Evolutionary conservation across 2,329 filamentous ascomycete species (phyloP).

Genomic region (Thermomyces lanuginosus): DNA sequence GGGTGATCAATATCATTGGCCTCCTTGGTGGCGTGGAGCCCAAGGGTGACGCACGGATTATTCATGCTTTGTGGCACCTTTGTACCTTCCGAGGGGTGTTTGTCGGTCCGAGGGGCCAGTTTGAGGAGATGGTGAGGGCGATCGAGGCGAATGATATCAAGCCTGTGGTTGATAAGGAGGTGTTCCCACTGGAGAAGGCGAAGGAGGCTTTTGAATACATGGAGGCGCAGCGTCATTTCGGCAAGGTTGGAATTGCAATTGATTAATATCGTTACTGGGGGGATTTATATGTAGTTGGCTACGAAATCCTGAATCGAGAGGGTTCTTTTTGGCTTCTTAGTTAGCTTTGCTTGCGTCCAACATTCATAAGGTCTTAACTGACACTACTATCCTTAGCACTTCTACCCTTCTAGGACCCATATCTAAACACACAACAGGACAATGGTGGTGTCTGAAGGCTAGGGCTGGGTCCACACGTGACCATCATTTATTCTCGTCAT

Average conservation of each 20-base stretch:
- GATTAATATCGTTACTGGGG: no score
- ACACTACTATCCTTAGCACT: no score
- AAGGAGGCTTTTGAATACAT: slow-evolving; percentile 14
- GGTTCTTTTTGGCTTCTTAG: no score
- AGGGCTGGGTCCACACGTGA: no score
- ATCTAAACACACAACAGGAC: no score
- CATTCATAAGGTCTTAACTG: no score
- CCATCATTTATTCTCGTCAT: no score
- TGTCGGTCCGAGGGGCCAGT: slow-evolving; percentile 19
- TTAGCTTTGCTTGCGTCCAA: slow-evolving; percentile 3
- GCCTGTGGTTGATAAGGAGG: slow-evolving; percentile 18
- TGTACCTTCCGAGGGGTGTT: slow-evolving; percentile 21
- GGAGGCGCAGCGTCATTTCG: slow-evolving; percentile 15
- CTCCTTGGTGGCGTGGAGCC: neutral
- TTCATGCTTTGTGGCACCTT: slow-evolving; percentile 10
- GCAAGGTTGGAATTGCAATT: slow-evolving; percentile 19
- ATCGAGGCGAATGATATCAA: slow-evolving; percentile 12
- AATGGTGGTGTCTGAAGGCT: no score
- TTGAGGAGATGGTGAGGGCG: slow-evolving; percentile 20
- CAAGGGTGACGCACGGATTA: slow-evolving; percentile 2
- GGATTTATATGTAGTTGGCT: no score
- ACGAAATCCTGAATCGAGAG: no score
- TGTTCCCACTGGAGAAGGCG: slow-evolving; percentile 17
- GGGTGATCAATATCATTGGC: slow-evolving; percentile 25
- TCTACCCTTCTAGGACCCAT: no score